These are phyloP conservation scores for Plectosphaerella sp. DNA, from an alignment of 2,329 filamentous ascomycete genomes.

Conservation along the genomic window DNA sequence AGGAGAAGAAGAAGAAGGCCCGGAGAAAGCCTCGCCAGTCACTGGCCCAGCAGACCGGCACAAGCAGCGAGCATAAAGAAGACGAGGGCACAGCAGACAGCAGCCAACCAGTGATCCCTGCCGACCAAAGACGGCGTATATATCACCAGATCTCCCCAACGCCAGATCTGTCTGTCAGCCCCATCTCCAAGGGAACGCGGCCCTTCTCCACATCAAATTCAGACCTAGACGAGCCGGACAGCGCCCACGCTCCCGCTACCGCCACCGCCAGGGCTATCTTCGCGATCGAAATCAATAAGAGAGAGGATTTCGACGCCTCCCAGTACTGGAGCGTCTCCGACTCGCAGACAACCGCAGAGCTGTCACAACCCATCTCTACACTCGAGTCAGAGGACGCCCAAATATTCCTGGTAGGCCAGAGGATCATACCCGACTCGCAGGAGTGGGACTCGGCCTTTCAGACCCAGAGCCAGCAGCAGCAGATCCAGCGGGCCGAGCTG, in stretches of 20 bases:
- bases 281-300: slow-evolving; percentile 22
- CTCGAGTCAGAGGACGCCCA: slow-evolving; percentile 29
- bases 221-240: background rate
- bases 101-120: no score
- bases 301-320: slow-evolving; percentile 24
- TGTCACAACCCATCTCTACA: slow-evolving; percentile 26
- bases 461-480: background rate
- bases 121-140: no score
- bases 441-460: slow-evolving; percentile 13
- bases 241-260: background rate
- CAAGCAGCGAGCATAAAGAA: no score
- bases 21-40: no score
- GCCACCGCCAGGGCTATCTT: background rate
- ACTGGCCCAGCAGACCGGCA: no score
- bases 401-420: slow-evolving; percentile 23
- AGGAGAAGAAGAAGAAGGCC: slow-evolving; percentile 1
- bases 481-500: background rate
- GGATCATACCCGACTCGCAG: slow-evolving; percentile 41
- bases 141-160: no score
- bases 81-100: no score
- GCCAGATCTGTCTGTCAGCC: background rate
- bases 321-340: slow-evolving; percentile 28
- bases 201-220: background rate
- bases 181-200: background rate
- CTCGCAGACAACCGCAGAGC: slow-evolving; percentile 21